Conservation (phyloP, 2,329 filamentous ascomycete genomes). For the Fusarium palustre region DNA sequence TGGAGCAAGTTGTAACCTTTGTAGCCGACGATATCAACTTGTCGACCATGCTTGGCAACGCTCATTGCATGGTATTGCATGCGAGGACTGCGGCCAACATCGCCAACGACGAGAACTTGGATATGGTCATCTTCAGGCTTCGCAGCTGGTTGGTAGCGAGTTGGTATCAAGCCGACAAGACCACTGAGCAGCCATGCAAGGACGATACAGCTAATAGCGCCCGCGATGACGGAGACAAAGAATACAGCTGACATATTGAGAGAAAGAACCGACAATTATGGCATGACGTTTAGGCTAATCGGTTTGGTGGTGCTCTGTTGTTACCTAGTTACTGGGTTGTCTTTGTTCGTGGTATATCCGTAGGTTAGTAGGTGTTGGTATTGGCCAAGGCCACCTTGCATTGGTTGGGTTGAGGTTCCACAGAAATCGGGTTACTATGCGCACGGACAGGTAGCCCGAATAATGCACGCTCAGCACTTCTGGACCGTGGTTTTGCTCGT, state of each 20-base stretch:
- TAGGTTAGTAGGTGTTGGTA: constrained; percentile 11
- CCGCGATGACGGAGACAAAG: constrained; percentile 52
- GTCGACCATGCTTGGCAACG: constrained; percentile 82
- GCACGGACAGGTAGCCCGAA: constrained; percentile 9
- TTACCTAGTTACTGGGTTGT: constrained; percentile 11
- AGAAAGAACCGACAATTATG: constrained; percentile 18
- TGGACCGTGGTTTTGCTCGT: not conserved
- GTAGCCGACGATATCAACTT: constrained; percentile 90
- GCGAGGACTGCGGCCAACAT: constrained; percentile 93
- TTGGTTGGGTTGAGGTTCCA: constrained; percentile 28
- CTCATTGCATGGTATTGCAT: constrained; percentile 99
- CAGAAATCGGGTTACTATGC: constrained; percentile 11
- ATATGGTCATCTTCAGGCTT: constrained; percentile 60
- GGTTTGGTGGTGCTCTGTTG: constrained; percentile 14
- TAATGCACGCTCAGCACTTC: not conserved
- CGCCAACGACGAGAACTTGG: constrained; percentile 91
- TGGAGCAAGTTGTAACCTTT: constrained; percentile 64
- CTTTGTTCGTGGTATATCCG: constrained; percentile 3
- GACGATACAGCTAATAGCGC: constrained; percentile 50
- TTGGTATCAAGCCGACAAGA: constrained; percentile 49
- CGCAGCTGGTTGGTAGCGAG: constrained; percentile 51
- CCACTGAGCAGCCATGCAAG: constrained; percentile 45
- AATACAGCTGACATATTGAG: constrained; percentile 46
- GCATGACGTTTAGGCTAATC: constrained; percentile 25
- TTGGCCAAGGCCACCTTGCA: constrained; percentile 39